Percentiles rank a stretch among this genome's conserved stretches.
phyloP scores from a whole-genome alignment of 202 grass and related monocot genomes.

The Carex sylvatica region DNA sequence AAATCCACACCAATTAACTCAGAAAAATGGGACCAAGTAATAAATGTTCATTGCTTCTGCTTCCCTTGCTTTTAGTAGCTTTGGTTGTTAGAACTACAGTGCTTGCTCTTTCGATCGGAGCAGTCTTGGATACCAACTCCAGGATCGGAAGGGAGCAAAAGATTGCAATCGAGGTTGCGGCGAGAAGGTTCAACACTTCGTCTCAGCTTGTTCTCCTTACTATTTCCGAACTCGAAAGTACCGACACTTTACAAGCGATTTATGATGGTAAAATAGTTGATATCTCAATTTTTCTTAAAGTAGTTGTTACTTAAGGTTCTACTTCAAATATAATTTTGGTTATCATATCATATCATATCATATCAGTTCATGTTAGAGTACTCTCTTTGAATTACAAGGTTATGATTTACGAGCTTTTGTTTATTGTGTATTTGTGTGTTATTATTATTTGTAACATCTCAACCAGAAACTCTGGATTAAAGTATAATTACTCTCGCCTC shows the following conservation, averaged over 20 bases:
- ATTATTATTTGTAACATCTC: no score
- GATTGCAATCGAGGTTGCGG: conserved; percentile 24
- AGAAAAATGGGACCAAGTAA: background rate
- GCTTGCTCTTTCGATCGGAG: conserved; percentile 13
- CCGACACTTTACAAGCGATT: background rate
- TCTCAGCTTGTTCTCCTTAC: background rate
- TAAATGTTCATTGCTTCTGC: background rate
- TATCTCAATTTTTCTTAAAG: no score
- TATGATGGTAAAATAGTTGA: background rate
- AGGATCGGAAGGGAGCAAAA: conserved; percentile 27
- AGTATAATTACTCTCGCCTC: no score
- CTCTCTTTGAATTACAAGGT: background rate
- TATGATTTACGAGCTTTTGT: no score
- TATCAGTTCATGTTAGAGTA: background rate
- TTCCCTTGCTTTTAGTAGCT: background rate
- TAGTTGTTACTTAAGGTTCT: no score
- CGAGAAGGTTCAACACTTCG: conserved; percentile 5
- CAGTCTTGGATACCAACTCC: background rate
- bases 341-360: background rate
- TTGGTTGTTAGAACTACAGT: background rate
- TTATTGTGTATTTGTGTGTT: no score
- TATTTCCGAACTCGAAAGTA: background rate
- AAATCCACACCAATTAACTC: background rate
- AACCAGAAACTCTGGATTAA: no score
- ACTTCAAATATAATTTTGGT: no score